These are phyloP conservation scores for Gliomastix tumulicola DNA, from an alignment of 2,329 filamentous ascomycete genomes.

Conservation along the genomic window DNA sequence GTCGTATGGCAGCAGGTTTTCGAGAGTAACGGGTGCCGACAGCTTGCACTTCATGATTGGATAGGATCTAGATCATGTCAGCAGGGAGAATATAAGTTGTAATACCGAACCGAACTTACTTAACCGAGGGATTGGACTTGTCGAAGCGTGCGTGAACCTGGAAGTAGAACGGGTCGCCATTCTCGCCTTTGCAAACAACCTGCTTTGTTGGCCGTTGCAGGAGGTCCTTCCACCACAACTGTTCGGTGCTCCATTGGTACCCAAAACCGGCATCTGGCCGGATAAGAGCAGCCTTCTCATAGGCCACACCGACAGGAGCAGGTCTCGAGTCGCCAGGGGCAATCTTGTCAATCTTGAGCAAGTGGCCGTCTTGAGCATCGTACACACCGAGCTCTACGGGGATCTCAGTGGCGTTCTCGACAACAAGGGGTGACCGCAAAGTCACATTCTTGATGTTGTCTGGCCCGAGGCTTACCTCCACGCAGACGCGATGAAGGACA, in stretches of 20 bases:
- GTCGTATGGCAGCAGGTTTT: conserved; percentile 92
- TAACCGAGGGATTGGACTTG: conserved; percentile 73
- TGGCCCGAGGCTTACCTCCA: conserved; percentile 82
- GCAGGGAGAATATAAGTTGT: conserved; percentile 11
- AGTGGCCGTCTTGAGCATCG: conserved; percentile 76
- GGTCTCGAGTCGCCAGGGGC: conserved; percentile 84
- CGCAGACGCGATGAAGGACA: conserved; percentile 80
- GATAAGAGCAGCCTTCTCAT: conserved; percentile 79
- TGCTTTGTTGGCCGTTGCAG: conserved; percentile 79
- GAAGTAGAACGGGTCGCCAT: conserved; percentile 90
- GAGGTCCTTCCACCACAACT: conserved; percentile 87
- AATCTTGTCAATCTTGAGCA: conserved; percentile 97
- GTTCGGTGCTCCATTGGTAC: conserved; percentile 88
- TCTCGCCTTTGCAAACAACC: conserved; percentile 81
- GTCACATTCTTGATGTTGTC: conserved; percentile 99
- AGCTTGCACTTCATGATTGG: conserved; percentile 92
- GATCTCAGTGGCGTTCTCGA: conserved; percentile 96
- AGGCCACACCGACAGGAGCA: conserved; percentile 86
- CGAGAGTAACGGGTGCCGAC: conserved; percentile 85
- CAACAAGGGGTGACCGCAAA: conserved; percentile 79
- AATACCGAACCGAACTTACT: conserved; percentile 33
- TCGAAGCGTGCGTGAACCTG: conserved; percentile 86
- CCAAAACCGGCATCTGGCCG: conserved; percentile 94
- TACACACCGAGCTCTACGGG: conserved; percentile 91
- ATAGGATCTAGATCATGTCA: conserved; percentile 60